Evolutionary conservation across 352 stramenopile genomes (phyloP), one percentile per base, ranked within the genome.

Genomic region (Pilasporangium apinafurcum): DNA sequence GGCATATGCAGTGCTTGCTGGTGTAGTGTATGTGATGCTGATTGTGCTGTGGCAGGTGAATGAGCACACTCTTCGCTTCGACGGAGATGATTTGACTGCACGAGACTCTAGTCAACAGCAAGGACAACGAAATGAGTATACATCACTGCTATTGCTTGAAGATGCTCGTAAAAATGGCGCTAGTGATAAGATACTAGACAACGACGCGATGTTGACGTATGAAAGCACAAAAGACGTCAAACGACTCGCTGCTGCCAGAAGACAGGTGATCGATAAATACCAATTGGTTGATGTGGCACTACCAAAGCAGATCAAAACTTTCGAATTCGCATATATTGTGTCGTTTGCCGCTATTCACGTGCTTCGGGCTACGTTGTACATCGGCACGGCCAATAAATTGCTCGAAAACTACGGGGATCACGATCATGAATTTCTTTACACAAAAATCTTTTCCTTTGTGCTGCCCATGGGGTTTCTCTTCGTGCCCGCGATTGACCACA

Each of bases 371-470:
- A 92, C 69, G 10, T 57, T 91, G 21, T 95, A 89, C 59, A 92
- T 95, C 44, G 83, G 83, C 44, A 90, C 83, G 39, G 72, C 75
- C 24, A 94, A 92, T 62, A 89, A 94, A 37, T 47, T 87, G 35
- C 60, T 94, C 9, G 68, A 83, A 1, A 90, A 92, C 53, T 92
- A 91, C 25, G 83, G 83, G 17, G 80, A 95, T 43, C 57, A 45
- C n/a, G 56, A 67, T 10, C 37, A 70, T 25, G 64, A 56, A 25
- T 86, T 73, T 46, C 21, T 92, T 1, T 95, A 85, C 61, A 93
- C 83, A 22, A 89, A 95, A 48, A 61, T 89, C 32, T 95, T 95
- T 47, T 87, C 78, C 53, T 77, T 95, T 27, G 62, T 92, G 29
- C 57, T 95, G 18, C 83, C 83, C 6, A 56, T 93, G 32, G 81